Percentiles rank a stretch among this genome's conserved stretches.
Evolutionary conservation across 345 rosid genomes (phyloP).

Genomic region (Gossypium rotundifolium): DNA sequence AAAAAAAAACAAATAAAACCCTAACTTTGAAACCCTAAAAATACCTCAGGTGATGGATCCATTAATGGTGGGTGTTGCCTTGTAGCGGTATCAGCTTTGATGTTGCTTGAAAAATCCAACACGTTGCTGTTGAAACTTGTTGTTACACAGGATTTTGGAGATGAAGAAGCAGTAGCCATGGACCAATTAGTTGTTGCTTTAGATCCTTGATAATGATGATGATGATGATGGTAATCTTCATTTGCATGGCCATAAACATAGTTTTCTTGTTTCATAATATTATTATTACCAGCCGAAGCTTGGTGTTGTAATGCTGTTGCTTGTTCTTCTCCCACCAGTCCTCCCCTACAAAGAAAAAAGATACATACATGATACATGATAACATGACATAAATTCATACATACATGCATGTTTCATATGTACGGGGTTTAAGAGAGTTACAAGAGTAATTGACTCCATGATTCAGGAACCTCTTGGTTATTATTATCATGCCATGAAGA

Average conservation of each 20-base stretch:
- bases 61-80: slow-evolving; percentile 42
- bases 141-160: slow-evolving; percentile 54
- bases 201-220: slow-evolving; percentile 6
- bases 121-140: slow-evolving; percentile 54
- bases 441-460: slow-evolving; percentile 86
- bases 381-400: background rate
- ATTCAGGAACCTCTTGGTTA: slow-evolving; percentile 64
- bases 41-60: slow-evolving; percentile 77
- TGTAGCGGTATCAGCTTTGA: slow-evolving; percentile 30
- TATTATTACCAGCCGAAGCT: slow-evolving; percentile 27
- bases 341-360: slow-evolving; percentile 38
- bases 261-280: slow-evolving; percentile 61
- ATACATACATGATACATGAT: background rate
- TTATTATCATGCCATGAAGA: slow-evolving; percentile 51
- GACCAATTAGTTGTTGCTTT: slow-evolving; percentile 35
- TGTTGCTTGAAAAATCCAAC: slow-evolving; percentile 61
- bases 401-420: background rate
- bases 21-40: background rate
- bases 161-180: slow-evolving; percentile 41
- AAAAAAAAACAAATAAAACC: too few species aligned
- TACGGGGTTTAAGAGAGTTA: slow-evolving; percentile 26
- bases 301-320: slow-evolving; percentile 44
- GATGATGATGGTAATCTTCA: slow-evolving; percentile 30
- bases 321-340: slow-evolving; percentile 58
- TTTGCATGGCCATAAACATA: slow-evolving; percentile 40